Conservation (phyloP, 495 filamentous ascomycete genomes). For the Schizothecium vesticola region DNA sequence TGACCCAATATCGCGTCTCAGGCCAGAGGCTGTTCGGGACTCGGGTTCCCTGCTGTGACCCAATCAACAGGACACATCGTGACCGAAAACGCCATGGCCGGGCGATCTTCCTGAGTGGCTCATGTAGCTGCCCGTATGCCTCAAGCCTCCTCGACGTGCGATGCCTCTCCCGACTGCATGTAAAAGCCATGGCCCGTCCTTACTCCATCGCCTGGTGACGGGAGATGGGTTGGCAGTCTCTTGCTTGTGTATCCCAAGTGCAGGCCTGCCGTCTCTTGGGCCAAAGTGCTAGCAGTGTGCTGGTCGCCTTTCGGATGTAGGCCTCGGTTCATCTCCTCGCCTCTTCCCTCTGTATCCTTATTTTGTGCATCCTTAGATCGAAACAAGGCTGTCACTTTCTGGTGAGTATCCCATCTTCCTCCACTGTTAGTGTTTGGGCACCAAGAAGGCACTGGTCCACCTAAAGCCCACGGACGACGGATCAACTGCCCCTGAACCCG, state of each 20-base stretch:
- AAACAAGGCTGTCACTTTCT: neutral
- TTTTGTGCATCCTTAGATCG: neutral
- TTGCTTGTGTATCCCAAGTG: neutral
- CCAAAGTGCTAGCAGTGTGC: neutral
- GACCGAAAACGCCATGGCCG: neutral
- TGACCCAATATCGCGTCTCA: constrained; percentile 6
- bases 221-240: constrained; percentile 1
- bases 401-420: neutral
- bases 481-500: neutral
- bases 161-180: neutral
- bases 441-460: neutral
- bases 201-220: neutral
- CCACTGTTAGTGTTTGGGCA: neutral
- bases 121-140: constrained; percentile 7
- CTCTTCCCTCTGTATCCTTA: constrained; percentile 9
- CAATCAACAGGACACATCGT: neutral
- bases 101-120: constrained; percentile 4
- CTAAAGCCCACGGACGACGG: neutral
- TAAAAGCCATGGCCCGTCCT: neutral
- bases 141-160: neutral
- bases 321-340: neutral
- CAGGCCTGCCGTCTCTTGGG: neutral
- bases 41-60: neutral
- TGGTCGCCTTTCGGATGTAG: constrained; percentile 1
- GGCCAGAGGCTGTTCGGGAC: neutral